Evolutionary conservation across 768 basidiomycete genomes (phyloP), one percentile per base, ranked within the genome.

Genomic region (Filobasidium floriforme): DNA sequence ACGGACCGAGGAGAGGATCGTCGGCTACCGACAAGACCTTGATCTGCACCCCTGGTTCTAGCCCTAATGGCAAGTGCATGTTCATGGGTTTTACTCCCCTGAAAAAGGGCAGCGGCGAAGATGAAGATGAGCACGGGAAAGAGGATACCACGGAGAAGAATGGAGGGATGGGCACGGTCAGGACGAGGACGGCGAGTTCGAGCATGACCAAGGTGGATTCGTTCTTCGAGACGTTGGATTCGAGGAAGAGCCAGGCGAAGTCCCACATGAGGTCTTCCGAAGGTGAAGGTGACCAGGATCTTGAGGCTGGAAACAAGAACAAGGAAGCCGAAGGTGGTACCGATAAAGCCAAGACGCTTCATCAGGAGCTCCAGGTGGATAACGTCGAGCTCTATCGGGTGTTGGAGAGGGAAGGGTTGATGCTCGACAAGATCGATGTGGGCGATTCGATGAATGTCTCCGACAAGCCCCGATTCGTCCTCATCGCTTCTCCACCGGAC

Each of bases 131-230:
- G n/a, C n/a, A n/a, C 12, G 22, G 6, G 4, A 22, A 49, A 3
- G 46, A 49, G 4, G 12, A 22, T 12, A 6, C 2, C 14, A 15
- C 5, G 22, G 46, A 14, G 22, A 49, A 49, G 46, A 49, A 2
- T 12, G 18, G 22, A 12, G 46, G 22, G 46, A 3, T 5, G 22
- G 15, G 46, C 5, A 49, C 15, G 18, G 46, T 18, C 5, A 49
- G 18, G 46, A 49, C 22, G 46, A 49, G 22, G 46, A 49, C 54
- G 18, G 54, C 54, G 22, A 22, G 54, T 15, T 57, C 54, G 54
- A 57, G 54, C 26, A 24, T 15, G 15, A 57, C 54, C 24, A 22
- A 24, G 29, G 54, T 57, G 26, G 54, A 57, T 57, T 49, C 46
- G 5, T 18, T 49, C 12, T 49, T 49, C 22, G 18, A 49, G 32